phyloP scores from a whole-genome alignment of 495 filamentous ascomycete genomes.

The Lindgomyces ingoldianus region DNA sequence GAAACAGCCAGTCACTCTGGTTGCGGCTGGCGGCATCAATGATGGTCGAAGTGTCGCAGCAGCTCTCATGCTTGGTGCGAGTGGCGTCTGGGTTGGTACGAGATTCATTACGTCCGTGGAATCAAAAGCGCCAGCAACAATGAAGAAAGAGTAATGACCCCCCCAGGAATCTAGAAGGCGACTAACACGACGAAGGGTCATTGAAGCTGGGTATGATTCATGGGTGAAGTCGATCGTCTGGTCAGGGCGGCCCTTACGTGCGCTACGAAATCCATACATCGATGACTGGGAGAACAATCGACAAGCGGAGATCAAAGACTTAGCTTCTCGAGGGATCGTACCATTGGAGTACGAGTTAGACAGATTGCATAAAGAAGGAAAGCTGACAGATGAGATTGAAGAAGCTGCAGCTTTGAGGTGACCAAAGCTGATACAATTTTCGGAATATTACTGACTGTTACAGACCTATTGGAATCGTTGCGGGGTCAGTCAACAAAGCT shows the following conservation, averaged over 20 bases:
- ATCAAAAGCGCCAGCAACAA: constrained; percentile 8
- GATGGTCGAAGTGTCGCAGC: constrained; percentile 71
- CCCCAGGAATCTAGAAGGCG: not conserved
- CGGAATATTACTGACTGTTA: too few species aligned
- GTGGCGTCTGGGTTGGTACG: constrained; percentile 69
- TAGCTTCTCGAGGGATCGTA: constrained; percentile 30
- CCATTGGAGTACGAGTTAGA: constrained; percentile 35
- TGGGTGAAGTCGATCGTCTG: constrained; percentile 27
- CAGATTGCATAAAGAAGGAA: constrained; percentile 30
- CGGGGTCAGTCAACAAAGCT: constrained; percentile 30
- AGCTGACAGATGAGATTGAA: constrained; percentile 38
- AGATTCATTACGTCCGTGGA: constrained; percentile 32
- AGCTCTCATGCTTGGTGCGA: constrained; percentile 71
- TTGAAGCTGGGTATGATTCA: constrained; percentile 29
- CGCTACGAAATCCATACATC: constrained; percentile 30
- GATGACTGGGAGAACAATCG: constrained; percentile 37
- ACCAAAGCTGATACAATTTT: too few species aligned
- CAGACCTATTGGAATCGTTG: constrained; percentile 37
- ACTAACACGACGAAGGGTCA: constrained; percentile 8
- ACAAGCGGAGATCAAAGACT: constrained; percentile 32
- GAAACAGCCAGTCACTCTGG: constrained; percentile 62
- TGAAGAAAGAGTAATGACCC: constrained; percentile 23
- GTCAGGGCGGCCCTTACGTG: constrained; percentile 33
- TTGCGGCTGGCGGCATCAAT: constrained; percentile 74
- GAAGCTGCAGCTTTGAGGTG: constrained; percentile 32